Percentiles rank a stretch among this genome's conserved stretches.
Evolutionary conservation across 2,329 filamentous ascomycete genomes (phyloP).

Genomic region (Aspergillus sp.): DNA sequence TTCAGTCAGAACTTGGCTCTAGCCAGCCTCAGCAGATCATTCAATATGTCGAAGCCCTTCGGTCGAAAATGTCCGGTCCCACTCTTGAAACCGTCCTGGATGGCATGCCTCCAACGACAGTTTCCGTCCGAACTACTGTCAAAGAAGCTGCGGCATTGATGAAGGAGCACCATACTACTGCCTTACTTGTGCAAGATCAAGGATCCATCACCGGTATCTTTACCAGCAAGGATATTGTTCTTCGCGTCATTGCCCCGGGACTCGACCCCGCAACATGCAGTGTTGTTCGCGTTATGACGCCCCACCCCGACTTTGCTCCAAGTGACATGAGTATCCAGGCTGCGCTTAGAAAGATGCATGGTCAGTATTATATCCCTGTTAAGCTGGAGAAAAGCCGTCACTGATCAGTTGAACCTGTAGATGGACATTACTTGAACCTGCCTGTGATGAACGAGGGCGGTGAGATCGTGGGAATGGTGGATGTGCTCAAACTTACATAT

Average conservation of each 20-base stretch:
- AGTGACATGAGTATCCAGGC: constrained; percentile 99
- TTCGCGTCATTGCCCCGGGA: constrained; percentile 95
- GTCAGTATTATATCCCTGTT: constrained; percentile 52
- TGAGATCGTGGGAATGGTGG: constrained; percentile 99
- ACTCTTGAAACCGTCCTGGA: constrained; percentile 93
- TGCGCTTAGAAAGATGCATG: constrained; percentile 97
- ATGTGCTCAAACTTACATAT: constrained; percentile 97
- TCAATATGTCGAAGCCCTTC: constrained; percentile 94
- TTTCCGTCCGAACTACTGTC: constrained; percentile 92
- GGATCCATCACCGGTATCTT: constrained; percentile 98
- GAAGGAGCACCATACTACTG: constrained; percentile 99
- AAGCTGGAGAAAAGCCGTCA: background rate
- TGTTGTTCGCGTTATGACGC: constrained; percentile 98
- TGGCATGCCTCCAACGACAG: constrained; percentile 87
- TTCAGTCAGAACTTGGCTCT: constrained; percentile 92
- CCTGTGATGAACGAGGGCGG: constrained; percentile 97
- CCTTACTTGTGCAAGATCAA: constrained; percentile 92
- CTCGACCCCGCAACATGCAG: constrained; percentile 93
- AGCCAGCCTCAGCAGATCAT: constrained; percentile 98
- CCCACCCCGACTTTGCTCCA: constrained; percentile 96
- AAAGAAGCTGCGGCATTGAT: constrained; percentile 93
- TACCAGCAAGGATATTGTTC: constrained; percentile 97
- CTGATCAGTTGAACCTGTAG: constrained; percentile 48
- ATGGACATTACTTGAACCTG: constrained; percentile 96
- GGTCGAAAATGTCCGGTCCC: constrained; percentile 95